A percentile compares a stretch with the other conserved stretches of the same genome.
Evolutionary conservation across 768 basidiomycete genomes (phyloP).

Genomic region (Tulasnella sp.): DNA sequence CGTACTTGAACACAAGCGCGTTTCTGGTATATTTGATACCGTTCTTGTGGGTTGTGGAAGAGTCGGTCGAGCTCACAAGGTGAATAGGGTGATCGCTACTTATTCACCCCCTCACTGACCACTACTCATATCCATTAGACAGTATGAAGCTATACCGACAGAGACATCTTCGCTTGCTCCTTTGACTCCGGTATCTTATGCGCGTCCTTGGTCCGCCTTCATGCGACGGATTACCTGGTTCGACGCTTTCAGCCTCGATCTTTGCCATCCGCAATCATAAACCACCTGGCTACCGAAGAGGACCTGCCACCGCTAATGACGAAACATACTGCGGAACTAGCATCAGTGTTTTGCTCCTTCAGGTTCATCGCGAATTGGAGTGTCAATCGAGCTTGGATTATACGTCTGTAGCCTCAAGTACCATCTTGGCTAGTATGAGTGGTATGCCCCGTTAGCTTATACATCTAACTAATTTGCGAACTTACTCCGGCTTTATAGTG

Average conservation of each 20-base stretch:
- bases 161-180: background rate
- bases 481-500: too few species aligned
- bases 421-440: constrained; percentile 78
- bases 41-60: constrained; percentile 21
- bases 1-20: constrained; percentile 85
- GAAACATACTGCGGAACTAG: constrained; percentile 63
- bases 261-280: background rate
- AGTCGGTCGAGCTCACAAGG: background rate
- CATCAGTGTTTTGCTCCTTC: constrained; percentile 66
- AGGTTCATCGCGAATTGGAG: constrained; percentile 96
- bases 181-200: background rate
- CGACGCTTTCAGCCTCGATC: background rate
- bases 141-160: background rate
- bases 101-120: background rate
- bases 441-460: constrained; percentile 40
- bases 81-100: background rate
- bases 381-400: constrained; percentile 67
- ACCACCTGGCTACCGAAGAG: constrained; percentile 6
- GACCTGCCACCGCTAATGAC: constrained; percentile 37
- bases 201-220: too few species aligned
- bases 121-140: background rate
- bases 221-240: too few species aligned
- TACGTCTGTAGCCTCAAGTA: constrained; percentile 90
- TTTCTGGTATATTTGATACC: constrained; percentile 76
- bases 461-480: too few species aligned